Percentiles rank a stretch among this genome's conserved stretches.
These are phyloP conservation scores for Penicillium sclerotigenum DNA, from an alignment of 2,329 filamentous ascomycete species.

Conservation along the genomic window DNA sequence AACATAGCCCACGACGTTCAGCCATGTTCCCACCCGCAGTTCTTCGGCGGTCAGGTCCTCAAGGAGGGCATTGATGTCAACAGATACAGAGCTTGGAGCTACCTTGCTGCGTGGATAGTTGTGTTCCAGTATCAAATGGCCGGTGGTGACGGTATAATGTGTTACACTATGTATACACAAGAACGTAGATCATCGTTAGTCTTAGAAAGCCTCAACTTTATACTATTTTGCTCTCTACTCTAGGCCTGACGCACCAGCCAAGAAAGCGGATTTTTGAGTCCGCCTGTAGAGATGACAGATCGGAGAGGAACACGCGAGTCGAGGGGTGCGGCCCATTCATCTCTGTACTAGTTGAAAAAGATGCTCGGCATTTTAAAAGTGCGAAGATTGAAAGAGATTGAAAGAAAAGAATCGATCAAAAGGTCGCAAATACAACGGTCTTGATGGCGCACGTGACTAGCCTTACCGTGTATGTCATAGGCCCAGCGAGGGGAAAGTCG, in stretches of 20 bases:
- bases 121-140: constrained; percentile 66
- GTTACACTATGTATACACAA: constrained; percentile 51
- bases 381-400: background rate
- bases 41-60: constrained; percentile 61
- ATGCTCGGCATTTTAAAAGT: constrained; percentile 1
- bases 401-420: background rate
- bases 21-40: constrained; percentile 73
- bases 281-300: constrained; percentile 51
- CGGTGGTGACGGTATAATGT: constrained; percentile 56
- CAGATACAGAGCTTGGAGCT: constrained; percentile 51
- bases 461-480: constrained; percentile 40
- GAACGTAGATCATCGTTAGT: background rate
- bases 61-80: constrained; percentile 71
- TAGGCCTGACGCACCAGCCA: constrained; percentile 67
- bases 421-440: background rate
- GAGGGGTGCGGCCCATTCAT: constrained; percentile 61
- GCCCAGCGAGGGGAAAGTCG: constrained; percentile 32
- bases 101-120: constrained; percentile 49
- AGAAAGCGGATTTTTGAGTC: constrained; percentile 86
- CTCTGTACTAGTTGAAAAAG: constrained; percentile 2
- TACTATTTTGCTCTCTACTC: background rate
- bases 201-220: background rate
- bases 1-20: constrained; percentile 84
- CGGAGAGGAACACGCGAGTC: constrained; percentile 62
- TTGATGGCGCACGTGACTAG: constrained; percentile 30